Conservation (phyloP, 1,139 yeast genomes). For the Pichia sp. region DNA sequence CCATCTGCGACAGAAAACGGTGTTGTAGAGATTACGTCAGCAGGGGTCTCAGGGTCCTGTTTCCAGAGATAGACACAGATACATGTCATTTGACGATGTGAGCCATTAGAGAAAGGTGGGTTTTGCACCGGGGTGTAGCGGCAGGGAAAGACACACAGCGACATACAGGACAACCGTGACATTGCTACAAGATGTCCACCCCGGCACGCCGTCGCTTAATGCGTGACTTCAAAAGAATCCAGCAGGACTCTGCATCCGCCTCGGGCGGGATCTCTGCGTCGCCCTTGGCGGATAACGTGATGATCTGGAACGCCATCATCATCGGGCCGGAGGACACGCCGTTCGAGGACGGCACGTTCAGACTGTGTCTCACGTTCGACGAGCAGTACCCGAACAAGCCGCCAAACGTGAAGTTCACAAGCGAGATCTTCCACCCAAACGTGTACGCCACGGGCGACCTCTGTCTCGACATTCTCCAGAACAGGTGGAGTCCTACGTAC, state of each 20-base stretch:
- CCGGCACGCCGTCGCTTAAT: conserved; percentile 97
- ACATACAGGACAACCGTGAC: no score
- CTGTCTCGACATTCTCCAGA: conserved; percentile 91
- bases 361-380: conserved; percentile 81
- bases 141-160: background rate
- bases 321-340: conserved; percentile 98
- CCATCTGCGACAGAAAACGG: no score
- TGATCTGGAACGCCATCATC: conserved; percentile 97
- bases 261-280: conserved; percentile 98
- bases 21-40: no score
- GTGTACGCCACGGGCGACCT: conserved; percentile 94
- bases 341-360: conserved; percentile 95
- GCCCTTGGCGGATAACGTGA: conserved; percentile 93
- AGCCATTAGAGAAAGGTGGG: background rate
- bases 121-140: no score
- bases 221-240: conserved; percentile 99
- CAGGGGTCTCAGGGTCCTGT: no score
- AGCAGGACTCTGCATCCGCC: conserved; percentile 66
- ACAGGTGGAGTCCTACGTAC: conserved; percentile 98
- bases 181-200: conserved; percentile 66
- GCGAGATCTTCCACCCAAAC: conserved; percentile 97
- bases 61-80: no score
- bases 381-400: conserved; percentile 98
- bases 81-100: background rate
- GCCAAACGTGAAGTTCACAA: conserved; percentile 83